Percentiles rank a stretch among this genome's conserved stretches.
These are phyloP conservation scores for Aristolochia contorta DNA, from an alignment of 164 flowering plant genomes.

Conservation along the genomic window DNA sequence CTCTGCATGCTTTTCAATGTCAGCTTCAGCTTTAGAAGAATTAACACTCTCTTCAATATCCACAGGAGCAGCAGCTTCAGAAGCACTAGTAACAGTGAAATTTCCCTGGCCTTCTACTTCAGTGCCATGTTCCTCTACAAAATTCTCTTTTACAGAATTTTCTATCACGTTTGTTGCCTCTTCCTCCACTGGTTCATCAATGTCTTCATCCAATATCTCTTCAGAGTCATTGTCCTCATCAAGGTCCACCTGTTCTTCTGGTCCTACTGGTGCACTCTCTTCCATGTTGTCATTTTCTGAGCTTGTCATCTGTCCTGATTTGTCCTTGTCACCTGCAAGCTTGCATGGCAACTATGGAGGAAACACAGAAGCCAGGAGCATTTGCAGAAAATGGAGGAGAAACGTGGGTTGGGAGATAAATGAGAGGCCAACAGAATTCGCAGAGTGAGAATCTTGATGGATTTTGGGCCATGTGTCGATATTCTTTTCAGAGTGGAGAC, in stretches of 20 bases:
- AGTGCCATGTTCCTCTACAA: slow-evolving; percentile 28
- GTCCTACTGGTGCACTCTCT: slow-evolving; percentile 41
- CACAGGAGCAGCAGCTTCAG: slow-evolving; percentile 15
- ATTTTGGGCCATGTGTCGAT: slow-evolving; percentile 15
- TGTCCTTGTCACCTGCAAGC: slow-evolving; percentile 24
- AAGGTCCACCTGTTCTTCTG: slow-evolving; percentile 81
- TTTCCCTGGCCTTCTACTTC: slow-evolving; percentile 22
- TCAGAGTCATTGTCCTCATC: slow-evolving; percentile 80
- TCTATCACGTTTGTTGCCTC: slow-evolving; percentile 36
- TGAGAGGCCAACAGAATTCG: slow-evolving; percentile 22
- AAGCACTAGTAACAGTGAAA: slow-evolving; percentile 28
- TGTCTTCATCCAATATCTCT: slow-evolving; percentile 69
- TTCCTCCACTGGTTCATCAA: slow-evolving; percentile 60
- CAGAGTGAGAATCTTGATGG: slow-evolving; percentile 18
- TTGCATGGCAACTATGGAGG: slow-evolving; percentile 30
- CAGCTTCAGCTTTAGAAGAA: slow-evolving; percentile 28
- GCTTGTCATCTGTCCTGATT: slow-evolving; percentile 11
- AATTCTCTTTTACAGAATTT: slow-evolving; percentile 29
- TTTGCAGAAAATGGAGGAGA: slow-evolving; percentile 18
- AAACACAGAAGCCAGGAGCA: slow-evolving; percentile 26
- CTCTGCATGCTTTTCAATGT: slow-evolving; percentile 53
- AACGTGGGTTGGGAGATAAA: slow-evolving; percentile 13
- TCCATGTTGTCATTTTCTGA: slow-evolving; percentile 33
- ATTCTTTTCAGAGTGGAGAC: slow-evolving; percentile 10
- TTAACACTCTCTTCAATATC: slow-evolving; percentile 39